A percentile compares a stretch with the other conserved stretches of the same genome.
Evolutionary conservation across 805 yeast species (phyloP).

Genomic region (Lipomyces lipofer): DNA sequence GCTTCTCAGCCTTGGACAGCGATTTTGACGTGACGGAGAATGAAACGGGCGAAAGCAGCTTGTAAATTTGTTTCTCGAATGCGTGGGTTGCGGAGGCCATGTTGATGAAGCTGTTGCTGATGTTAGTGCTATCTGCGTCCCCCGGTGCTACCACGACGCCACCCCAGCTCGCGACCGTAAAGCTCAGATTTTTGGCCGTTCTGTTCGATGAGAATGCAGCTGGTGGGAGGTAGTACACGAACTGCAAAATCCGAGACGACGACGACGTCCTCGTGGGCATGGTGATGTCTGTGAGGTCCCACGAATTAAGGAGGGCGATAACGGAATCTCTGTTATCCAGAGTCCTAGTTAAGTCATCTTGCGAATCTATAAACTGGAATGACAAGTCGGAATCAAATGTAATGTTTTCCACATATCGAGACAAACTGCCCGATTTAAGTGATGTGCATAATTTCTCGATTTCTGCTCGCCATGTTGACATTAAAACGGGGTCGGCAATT

Average conservation of each 20-base stretch:
- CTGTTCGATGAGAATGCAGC: neutral
- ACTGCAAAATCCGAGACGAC: slow-evolving; percentile 15
- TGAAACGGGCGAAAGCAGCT: slow-evolving; percentile 71
- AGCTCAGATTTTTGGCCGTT: slow-evolving; percentile 11
- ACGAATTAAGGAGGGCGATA: slow-evolving; percentile 15
- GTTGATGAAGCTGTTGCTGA: too few relatives aligned
- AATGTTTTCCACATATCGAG: slow-evolving; percentile 1
- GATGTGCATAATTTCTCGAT: neutral
- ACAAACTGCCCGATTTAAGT: slow-evolving; percentile 7
- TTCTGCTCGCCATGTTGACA: slow-evolving; percentile 5
- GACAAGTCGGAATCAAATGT: slow-evolving; percentile 24
- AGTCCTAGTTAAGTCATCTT: too few relatives aligned
- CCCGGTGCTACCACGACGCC: slow-evolving; percentile 58
- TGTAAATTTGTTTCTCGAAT: slow-evolving; percentile 74
- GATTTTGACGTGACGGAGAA: slow-evolving; percentile 37
- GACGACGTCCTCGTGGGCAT: neutral
- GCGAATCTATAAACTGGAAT: slow-evolving; percentile 19
- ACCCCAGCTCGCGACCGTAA: slow-evolving; percentile 81
- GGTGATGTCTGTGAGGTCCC: slow-evolving; percentile 19
- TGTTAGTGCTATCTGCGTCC: slow-evolving; percentile 6
- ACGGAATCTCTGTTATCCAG: slow-evolving; percentile 1
- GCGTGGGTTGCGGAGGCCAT: slow-evolving; percentile 52
- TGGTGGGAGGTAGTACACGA: slow-evolving; percentile 19
- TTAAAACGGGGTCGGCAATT: neutral
- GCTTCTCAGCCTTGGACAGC: neutral